Conservation (phyloP, 2,329 filamentous ascomycete species). For the Stachybotrys chartarum region DNA sequence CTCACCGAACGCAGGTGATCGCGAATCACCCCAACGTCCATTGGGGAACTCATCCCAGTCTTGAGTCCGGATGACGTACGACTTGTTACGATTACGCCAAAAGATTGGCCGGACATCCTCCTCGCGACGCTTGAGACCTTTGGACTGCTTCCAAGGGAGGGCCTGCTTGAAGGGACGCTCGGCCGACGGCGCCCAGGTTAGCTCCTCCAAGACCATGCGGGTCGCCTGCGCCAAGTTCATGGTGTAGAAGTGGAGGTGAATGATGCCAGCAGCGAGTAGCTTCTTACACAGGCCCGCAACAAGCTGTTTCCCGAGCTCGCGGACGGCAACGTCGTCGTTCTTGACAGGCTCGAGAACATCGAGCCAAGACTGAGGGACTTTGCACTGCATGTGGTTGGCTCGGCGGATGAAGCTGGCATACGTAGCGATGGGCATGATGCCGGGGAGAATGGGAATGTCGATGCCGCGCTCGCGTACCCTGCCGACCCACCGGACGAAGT, state of each 20-base stretch:
- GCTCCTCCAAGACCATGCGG: slow-evolving; percentile 86
- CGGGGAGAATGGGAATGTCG: slow-evolving; percentile 72
- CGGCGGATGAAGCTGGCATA: slow-evolving; percentile 88
- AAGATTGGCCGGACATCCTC: slow-evolving; percentile 98
- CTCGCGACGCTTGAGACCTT: slow-evolving; percentile 77
- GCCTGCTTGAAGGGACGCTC: slow-evolving; percentile 77
- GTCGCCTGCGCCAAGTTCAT: slow-evolving; percentile 98
- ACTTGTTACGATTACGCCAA: slow-evolving; percentile 96
- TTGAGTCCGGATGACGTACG: slow-evolving; percentile 89
- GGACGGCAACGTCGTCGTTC: slow-evolving; percentile 89
- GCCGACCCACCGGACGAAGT: slow-evolving; percentile 84
- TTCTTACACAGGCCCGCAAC: slow-evolving; percentile 86
- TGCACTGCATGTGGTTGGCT: slow-evolving; percentile 85
- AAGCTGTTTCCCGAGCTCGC: slow-evolving; percentile 79
- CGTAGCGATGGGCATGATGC: slow-evolving; percentile 86
- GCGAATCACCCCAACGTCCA: slow-evolving; percentile 94
- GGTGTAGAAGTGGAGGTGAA: slow-evolving; percentile 95
- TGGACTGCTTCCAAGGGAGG: slow-evolving; percentile 94
- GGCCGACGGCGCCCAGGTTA: slow-evolving; percentile 71
- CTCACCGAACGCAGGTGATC: slow-evolving; percentile 93
- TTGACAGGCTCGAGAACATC: slow-evolving; percentile 83
- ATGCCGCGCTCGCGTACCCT: slow-evolving; percentile 84
- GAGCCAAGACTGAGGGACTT: slow-evolving; percentile 74
- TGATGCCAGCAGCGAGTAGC: slow-evolving; percentile 74
- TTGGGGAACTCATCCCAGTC: slow-evolving; percentile 99